Evolutionary conservation across 1,284 basidiomycete species (phyloP).

Genomic region (Thecaphora frezii): DNA sequence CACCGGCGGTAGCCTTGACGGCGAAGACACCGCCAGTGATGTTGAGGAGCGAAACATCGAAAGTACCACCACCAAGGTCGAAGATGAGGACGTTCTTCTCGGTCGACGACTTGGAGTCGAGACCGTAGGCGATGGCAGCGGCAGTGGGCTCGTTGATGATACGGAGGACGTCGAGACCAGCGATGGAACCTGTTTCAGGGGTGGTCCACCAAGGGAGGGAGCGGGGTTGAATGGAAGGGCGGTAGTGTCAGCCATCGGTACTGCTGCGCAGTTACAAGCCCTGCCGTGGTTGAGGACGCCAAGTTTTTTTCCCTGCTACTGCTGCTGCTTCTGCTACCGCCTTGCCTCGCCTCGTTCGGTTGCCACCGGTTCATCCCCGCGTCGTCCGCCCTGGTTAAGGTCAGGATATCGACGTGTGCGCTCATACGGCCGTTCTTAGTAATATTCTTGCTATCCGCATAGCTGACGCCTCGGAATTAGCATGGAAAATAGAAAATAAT

Average conservation of each 20-base stretch:
- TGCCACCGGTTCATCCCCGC: too few relatives aligned
- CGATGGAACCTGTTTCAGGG: slow-evolving; percentile 65
- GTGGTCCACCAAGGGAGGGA: background rate
- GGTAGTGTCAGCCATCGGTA: background rate
- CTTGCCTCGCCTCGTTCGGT: too few relatives aligned
- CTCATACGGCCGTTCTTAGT: slow-evolving; percentile 53
- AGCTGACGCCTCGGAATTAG: slow-evolving; percentile 54
- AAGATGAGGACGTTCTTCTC: slow-evolving; percentile 99
- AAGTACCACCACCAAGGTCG: slow-evolving; percentile 92
- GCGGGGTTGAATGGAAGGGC: too few relatives aligned
- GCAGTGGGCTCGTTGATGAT: slow-evolving; percentile 70
- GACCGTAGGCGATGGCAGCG: slow-evolving; percentile 64
- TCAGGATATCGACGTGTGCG: too few relatives aligned
- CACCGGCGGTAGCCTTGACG: slow-evolving; percentile 68
- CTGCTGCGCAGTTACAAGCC: too few relatives aligned
- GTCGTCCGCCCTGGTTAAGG: too few relatives aligned
- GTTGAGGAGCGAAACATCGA: slow-evolving; percentile 70
- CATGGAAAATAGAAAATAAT: slow-evolving; percentile 58
- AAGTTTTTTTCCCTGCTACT: too few relatives aligned
- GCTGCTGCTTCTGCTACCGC: too few relatives aligned
- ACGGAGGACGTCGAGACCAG: slow-evolving; percentile 70
- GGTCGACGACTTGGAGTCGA: slow-evolving; percentile 62
- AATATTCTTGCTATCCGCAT: slow-evolving; percentile 39
- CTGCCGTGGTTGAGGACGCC: too few relatives aligned
- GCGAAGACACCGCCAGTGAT: slow-evolving; percentile 69